Conservation (phyloP, 306 rosid species). For the Vigna hirtella region DNA sequence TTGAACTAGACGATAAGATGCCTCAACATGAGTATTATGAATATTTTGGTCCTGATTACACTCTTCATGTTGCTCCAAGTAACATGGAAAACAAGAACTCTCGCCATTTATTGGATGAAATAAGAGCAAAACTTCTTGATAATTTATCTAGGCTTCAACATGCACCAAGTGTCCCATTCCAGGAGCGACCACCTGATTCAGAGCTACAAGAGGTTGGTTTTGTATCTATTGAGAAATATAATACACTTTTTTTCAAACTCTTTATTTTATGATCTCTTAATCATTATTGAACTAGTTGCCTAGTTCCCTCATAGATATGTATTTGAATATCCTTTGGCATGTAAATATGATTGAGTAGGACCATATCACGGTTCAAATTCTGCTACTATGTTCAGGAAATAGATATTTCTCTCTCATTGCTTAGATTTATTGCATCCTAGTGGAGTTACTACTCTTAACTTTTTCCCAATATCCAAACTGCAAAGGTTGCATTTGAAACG, state of each 20-base stretch:
- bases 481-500: slow-evolving; percentile 24
- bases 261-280: slow-evolving; percentile 17
- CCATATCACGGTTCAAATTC: background rate
- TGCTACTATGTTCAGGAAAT: slow-evolving; percentile 17
- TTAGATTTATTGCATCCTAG: slow-evolving; percentile 26
- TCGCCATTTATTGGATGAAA: slow-evolving; percentile 51
- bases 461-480: slow-evolving; percentile 28
- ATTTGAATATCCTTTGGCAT: slow-evolving; percentile 33
- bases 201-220: slow-evolving; percentile 54
- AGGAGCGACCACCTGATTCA: slow-evolving; percentile 58
- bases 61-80: slow-evolving; percentile 61
- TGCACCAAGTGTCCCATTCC: slow-evolving; percentile 61
- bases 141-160: slow-evolving; percentile 57
- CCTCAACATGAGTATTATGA: slow-evolving; percentile 63
- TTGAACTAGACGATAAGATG: slow-evolving; percentile 59
- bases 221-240: slow-evolving; percentile 22
- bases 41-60: slow-evolving; percentile 63
- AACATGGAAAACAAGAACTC: slow-evolving; percentile 68
- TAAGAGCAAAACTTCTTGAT: slow-evolving; percentile 52
- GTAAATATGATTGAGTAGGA: background rate
- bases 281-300: slow-evolving; percentile 4
- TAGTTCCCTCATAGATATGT: slow-evolving; percentile 1
- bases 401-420: slow-evolving; percentile 1
- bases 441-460: slow-evolving; percentile 3
- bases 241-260: background rate